Evolutionary conservation across 305 asterid species (phyloP), one percentile per base, ranked within the genome.

Genomic region (Fraxinus ornus): DNA sequence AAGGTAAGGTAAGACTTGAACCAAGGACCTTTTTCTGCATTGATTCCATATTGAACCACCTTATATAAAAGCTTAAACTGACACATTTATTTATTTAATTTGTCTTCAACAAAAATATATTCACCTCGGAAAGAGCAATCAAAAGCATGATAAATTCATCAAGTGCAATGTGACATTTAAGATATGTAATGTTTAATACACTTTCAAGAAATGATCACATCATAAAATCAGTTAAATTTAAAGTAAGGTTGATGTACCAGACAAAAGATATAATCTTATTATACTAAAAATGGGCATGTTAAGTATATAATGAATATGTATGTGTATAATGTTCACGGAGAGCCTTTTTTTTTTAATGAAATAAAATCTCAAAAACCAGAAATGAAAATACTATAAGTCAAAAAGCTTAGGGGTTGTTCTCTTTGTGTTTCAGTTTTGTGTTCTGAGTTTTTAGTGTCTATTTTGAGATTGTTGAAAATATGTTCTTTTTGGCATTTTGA

Each of bases 311-410:
- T 37, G 62, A 19, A 78, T 55, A 71, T 37, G 73, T 10, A 79
- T 36, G 47, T 36, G 9, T 22, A 77, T 68, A 77, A 13, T 55
- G 79, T 78, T 78, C 17, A 55, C 36, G 52, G 39, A 41, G 57
- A 13, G 10, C 4, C 36, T 32, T 35, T 35, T 35, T 5, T 35
- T 35, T 35, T 39, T 60, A 37, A 26, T 12, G 4, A 41, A 71
- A 85, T 3, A 52, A 37, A 26, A 78, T 77, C 26, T 24, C 32
- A 41, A 37, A 79, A 39, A n/a, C 80, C 49, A 12, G 49, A 47
- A 41, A 32, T 13, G 5, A n/a, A 77, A 57, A 77, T 30, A 36
- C 82, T 37, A 44, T 24, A 79, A 52, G 30, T 75, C 71, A 32
- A 78, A 85, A 76, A 44, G 82, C 30, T 28, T 28, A 28, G 30